Percentiles rank a stretch among this genome's conserved stretches.
Conservation (phyloP, 345 rosid genomes). For the Hypericum perforatum region DNA sequence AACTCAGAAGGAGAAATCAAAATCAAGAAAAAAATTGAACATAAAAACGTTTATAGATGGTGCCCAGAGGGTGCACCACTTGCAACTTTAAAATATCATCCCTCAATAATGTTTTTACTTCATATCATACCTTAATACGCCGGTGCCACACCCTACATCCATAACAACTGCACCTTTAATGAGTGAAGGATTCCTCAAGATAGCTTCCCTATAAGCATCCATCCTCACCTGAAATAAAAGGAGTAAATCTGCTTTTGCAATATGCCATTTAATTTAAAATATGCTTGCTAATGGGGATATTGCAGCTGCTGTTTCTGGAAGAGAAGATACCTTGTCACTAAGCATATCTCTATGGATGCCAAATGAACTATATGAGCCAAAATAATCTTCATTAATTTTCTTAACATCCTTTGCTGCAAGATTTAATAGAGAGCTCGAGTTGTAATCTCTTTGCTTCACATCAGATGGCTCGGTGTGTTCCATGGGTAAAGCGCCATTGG, state of each 20-base stretch:
- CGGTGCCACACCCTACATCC: conserved; percentile 99
- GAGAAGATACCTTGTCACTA: conserved; percentile 63
- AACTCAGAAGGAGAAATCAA: neutral
- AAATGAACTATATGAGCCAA: conserved; percentile 80
- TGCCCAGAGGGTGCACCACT: no score
- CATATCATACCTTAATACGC: conserved; percentile 59
- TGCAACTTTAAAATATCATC: no score
- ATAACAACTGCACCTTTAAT: conserved; percentile 66
- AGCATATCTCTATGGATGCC: conserved; percentile 90
- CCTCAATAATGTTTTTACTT: neutral
- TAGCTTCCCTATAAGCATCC: conserved; percentile 72
- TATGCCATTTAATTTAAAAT: no score
- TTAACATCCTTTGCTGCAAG: conserved; percentile 36
- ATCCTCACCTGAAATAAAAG: conserved; percentile 56
- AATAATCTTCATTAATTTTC: conserved; percentile 68
- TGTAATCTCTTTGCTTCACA: conserved; percentile 17
- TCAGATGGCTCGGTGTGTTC: conserved; percentile 12
- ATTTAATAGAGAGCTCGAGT: conserved; percentile 22
- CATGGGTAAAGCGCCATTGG: conserved; percentile 21
- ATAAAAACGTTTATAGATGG: neutral
- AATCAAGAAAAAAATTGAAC: neutral
- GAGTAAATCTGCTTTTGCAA: no score
- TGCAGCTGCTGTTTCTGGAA: neutral
- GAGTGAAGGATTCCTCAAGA: conserved; percentile 72
- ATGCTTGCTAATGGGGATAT: no score